A percentile compares a stretch with the other conserved stretches of the same genome.
phyloP scores from a whole-genome alignment of 495 filamentous ascomycete genomes.

The Penicillium macrosclerotiorum region DNA sequence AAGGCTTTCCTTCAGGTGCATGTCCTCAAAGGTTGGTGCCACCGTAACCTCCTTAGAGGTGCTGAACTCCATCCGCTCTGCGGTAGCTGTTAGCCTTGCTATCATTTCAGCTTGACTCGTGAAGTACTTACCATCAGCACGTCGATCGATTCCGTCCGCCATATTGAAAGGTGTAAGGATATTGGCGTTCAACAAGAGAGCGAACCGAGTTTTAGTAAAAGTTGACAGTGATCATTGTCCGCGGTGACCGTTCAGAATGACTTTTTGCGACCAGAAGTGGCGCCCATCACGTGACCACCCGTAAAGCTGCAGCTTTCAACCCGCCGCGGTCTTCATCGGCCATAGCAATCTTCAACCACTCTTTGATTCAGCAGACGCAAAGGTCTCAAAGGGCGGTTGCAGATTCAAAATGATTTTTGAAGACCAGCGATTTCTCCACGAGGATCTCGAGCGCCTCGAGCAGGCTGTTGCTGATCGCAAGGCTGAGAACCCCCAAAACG shows the following conservation, averaged over 20 bases:
- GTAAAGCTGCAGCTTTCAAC: slow-evolving; percentile 33
- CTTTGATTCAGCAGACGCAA: slow-evolving; percentile 1
- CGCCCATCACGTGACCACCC: slow-evolving; percentile 35
- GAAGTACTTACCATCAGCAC: slow-evolving; percentile 63
- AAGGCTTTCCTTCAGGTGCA: slow-evolving; percentile 93
- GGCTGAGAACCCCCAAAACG: slow-evolving; percentile 82
- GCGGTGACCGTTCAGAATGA: slow-evolving; percentile 7
- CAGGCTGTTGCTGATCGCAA: slow-evolving; percentile 89
- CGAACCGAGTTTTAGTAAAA: neutral
- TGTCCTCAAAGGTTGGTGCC: slow-evolving; percentile 68
- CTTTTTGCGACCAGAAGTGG: slow-evolving; percentile 28
- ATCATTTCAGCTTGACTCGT: neutral
- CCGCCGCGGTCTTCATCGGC: slow-evolving; percentile 9
- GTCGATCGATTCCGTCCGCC: slow-evolving; percentile 94
- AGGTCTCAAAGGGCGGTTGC: neutral
- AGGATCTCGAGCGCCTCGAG: slow-evolving; percentile 93
- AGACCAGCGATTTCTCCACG: slow-evolving; percentile 87
- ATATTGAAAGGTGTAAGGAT: slow-evolving; percentile 47
- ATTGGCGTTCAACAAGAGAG: slow-evolving; percentile 5
- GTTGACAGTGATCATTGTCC: neutral
- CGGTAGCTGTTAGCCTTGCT: slow-evolving; percentile 25
- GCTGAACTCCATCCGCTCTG: slow-evolving; percentile 93
- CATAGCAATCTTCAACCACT: neutral
- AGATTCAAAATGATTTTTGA: slow-evolving; percentile 72
- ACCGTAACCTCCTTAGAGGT: slow-evolving; percentile 97